Evolutionary conservation across 805 yeast genomes (phyloP).

Genomic region (Candida oleophila): DNA sequence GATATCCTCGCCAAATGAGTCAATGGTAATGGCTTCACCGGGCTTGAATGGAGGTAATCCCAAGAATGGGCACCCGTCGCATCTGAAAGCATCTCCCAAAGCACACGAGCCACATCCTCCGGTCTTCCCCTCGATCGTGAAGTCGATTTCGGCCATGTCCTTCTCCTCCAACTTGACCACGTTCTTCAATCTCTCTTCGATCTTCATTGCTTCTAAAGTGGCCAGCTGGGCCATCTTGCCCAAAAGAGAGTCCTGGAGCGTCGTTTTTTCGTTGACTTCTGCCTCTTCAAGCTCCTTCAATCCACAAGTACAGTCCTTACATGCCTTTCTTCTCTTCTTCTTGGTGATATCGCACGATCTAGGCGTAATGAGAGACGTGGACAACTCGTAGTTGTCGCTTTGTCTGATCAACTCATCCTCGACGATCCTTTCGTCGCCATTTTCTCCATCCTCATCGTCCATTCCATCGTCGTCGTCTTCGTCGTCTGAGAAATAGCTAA

Average conservation of each 20-base stretch:
- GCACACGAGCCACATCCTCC: slow-evolving; percentile 98
- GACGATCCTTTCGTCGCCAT: slow-evolving; percentile 21
- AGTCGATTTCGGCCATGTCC: slow-evolving; percentile 88
- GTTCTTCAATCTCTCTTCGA: slow-evolving; percentile 52
- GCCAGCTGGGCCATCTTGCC: slow-evolving; percentile 52
- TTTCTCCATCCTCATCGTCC: slow-evolving; percentile 51
- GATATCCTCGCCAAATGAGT: slow-evolving; percentile 74
- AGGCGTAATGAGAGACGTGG: slow-evolving; percentile 51
- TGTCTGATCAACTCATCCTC: slow-evolving; percentile 40
- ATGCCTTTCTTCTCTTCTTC: slow-evolving; percentile 81
- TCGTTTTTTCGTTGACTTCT: slow-evolving; percentile 47
- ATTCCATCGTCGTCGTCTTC: slow-evolving; percentile 53
- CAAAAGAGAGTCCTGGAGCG: slow-evolving; percentile 44
- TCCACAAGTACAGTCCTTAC: slow-evolving; percentile 98
- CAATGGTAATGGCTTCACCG: slow-evolving; percentile 83
- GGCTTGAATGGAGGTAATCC: slow-evolving; percentile 99
- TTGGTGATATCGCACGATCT: slow-evolving; percentile 51
- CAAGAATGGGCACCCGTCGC: slow-evolving; percentile 96
- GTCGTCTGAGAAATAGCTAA: slow-evolving; percentile 53
- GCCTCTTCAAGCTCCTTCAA: slow-evolving; percentile 81
- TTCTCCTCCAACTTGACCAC: slow-evolving; percentile 59
- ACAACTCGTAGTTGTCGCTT: slow-evolving; percentile 13
- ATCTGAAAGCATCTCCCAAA: slow-evolving; percentile 95
- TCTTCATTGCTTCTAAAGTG: slow-evolving; percentile 51
- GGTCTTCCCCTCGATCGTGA: slow-evolving; percentile 93